Base-by-base conservation (phyloP, 2,329 filamentous ascomycete species). In the Aspergillus proliferans region DNA sequence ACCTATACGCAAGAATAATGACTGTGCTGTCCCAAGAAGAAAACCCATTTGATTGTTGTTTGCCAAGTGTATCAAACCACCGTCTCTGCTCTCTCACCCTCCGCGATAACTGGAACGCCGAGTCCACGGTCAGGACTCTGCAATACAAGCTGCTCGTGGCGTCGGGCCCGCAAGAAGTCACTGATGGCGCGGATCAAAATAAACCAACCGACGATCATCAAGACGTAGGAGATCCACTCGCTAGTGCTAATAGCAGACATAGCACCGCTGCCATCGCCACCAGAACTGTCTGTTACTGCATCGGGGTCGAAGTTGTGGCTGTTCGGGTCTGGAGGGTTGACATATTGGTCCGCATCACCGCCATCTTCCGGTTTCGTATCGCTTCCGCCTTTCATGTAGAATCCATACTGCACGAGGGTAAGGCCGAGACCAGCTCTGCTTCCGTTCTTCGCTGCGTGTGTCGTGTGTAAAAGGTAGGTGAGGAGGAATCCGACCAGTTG, bases 141-240 rank as follows among this genome's bases (percentile, higher is more conserved):
- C 57, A 96, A 74, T 4, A 98, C 89, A 45, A 98, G 76, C 67
- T 93, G 88, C 73, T 98, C 93, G 65, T 97, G 93, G 63, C 89
- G 80, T 65, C 92, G 81, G 34, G 90, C 93, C 58, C 85, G 82
- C 53, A 97, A 72, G 66, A 93, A 98, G 66, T 97, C 91, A 60
- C 86, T 90, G 15, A 95, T 83, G n/a, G 90, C 85, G 69, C 91
- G 83, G 65, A 98, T 97, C 53, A 98, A 76, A 54, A 98, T 90
- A 64, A 97, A 97, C 93, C 93, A 98, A 4, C 93, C 93, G 1
- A 95, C 86, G 64, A 98, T 88, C 93, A 98, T 98, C 43, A 98
- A 72, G 14, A 87, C 76, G 62, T 97, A 98, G 9, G 90, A 88
- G 54, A 95, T 76, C 88, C 88, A 96, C 65, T 97, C 91, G 55